A percentile compares a stretch with the other conserved stretches of the same genome.
Conservation (phyloP, 345 rosid species). For the Physaria fendleri region DNA sequence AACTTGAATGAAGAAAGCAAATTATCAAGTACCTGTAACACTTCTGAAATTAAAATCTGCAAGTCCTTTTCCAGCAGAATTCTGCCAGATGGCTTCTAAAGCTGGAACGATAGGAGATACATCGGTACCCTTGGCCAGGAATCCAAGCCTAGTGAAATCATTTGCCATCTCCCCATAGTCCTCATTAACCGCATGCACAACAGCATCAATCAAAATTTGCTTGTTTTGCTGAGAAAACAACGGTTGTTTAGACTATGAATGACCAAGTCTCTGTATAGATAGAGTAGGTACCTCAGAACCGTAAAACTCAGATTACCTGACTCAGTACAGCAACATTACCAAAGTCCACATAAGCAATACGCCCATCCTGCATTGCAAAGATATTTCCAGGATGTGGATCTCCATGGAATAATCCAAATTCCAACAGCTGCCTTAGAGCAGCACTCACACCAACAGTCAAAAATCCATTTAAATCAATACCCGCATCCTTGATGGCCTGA, state of each 20-base stretch:
- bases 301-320: constrained; percentile 49
- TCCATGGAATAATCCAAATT: constrained; percentile 93
- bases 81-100: constrained; percentile 97
- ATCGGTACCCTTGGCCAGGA: constrained; percentile 90
- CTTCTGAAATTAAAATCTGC: constrained; percentile 90
- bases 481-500: constrained; percentile 90
- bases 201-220: constrained; percentile 96
- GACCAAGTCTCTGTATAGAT: neutral
- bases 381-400: constrained; percentile 99
- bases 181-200: constrained; percentile 97
- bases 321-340: constrained; percentile 98
- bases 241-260: constrained; percentile 3
- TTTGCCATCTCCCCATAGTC: constrained; percentile 98
- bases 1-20: neutral
- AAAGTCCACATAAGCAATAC: constrained; percentile 96
- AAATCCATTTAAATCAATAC: constrained; percentile 83
- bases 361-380: constrained; percentile 96
- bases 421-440: constrained; percentile 85
- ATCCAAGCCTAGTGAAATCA: constrained; percentile 98
- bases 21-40: constrained; percentile 62
- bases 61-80: constrained; percentile 85
- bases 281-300: neutral
- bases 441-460: constrained; percentile 97
- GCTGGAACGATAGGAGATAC: constrained; percentile 97
- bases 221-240: constrained; percentile 72